Conservation (phyloP, 148 eudicot genomes). For the Silene latifolia region DNA sequence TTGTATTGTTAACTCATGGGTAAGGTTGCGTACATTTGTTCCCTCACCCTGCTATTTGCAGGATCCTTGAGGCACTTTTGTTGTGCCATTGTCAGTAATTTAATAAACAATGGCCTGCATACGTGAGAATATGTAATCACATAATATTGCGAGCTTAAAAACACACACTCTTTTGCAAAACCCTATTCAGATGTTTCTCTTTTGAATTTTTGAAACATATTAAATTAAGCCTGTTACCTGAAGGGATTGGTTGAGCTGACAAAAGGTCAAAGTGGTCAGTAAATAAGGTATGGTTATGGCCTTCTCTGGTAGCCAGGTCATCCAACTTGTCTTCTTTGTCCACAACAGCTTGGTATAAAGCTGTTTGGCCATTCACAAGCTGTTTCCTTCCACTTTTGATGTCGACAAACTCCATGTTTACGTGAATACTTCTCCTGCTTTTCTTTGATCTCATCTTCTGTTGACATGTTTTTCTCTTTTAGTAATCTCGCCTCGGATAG, state of each 20-base stretch:
- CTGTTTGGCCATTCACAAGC: conserved; percentile 44
- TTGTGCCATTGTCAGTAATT: neutral
- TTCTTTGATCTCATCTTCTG: no score
- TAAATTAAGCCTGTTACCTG: no score
- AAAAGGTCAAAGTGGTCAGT: neutral
- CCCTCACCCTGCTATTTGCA: no score
- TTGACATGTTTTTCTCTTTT: no score
- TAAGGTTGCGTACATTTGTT: neutral
- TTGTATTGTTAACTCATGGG: neutral
- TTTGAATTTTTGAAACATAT: no score
- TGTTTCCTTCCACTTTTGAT: conserved; percentile 81
- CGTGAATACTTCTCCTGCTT: conserved; percentile 63
- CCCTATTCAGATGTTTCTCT: no score
- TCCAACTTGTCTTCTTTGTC: neutral
- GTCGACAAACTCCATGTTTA: conserved; percentile 79
- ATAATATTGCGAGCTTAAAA: neutral
- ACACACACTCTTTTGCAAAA: neutral
- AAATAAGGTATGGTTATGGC: conserved; percentile 7
- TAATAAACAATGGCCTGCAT: neutral
- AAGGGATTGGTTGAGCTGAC: no score
- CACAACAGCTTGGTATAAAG: neutral
- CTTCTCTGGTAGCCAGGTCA: neutral
- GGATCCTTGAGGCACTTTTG: neutral
- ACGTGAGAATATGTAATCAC: neutral
- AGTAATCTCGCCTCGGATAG: no score